Percentiles rank a stretch among this genome's conserved stretches.
Evolutionary conservation across 306 rosid species (phyloP).

Genomic region (Rosa chinensis): DNA sequence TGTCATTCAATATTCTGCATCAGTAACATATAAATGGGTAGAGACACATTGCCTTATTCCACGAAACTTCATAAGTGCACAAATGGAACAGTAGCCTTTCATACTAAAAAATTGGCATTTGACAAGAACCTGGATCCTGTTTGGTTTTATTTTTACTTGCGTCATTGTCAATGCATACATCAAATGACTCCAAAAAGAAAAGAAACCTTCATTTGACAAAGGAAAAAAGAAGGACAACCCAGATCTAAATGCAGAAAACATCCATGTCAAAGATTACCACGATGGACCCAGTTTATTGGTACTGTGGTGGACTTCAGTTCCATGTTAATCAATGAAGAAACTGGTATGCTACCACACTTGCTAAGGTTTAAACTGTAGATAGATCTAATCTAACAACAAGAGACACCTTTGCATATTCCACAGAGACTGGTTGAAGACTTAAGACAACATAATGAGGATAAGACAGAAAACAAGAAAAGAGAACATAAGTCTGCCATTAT

Average conservation of each 20-base stretch:
- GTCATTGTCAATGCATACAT: background rate
- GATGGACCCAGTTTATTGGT: background rate
- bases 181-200: background rate
- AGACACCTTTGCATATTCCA: background rate
- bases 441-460: background rate
- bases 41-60: background rate
- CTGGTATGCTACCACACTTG: background rate
- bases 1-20: background rate
- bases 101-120: background rate
- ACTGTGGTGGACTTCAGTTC: background rate
- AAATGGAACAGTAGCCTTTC: background rate
- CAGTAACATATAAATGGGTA: background rate
- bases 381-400: background rate
- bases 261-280: background rate
- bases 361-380: background rate
- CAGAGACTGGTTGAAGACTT: background rate
- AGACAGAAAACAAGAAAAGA: background rate
- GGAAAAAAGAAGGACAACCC: background rate
- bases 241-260: background rate
- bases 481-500: background rate
- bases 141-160: background rate
- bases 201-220: background rate
- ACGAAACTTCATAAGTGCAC: background rate
- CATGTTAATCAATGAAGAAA: background rate
- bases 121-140: background rate